These are phyloP conservation scores for Morella rubra DNA, from an alignment of 306 rosid genomes.

Conservation along the genomic window DNA sequence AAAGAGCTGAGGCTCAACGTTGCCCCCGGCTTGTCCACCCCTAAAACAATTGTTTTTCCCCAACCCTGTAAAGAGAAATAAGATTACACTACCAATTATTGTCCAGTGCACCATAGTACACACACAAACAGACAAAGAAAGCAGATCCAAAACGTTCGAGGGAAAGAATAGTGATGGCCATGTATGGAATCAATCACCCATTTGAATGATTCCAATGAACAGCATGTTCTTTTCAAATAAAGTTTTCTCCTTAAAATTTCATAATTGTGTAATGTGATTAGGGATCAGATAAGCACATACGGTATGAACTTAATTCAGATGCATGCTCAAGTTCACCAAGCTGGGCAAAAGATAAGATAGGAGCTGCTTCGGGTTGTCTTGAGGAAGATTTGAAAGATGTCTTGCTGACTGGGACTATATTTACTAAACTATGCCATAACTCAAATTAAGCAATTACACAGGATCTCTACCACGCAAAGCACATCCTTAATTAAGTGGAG, in stretches of 20 bases:
- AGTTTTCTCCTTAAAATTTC: not conserved
- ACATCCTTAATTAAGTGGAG: not conserved
- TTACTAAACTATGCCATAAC: not conserved
- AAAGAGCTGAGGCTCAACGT: conserved; percentile 34
- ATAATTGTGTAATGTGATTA: no score
- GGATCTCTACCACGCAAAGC: not conserved
- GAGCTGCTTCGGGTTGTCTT: not conserved
- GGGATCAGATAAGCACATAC: not conserved
- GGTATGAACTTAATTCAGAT: not conserved
- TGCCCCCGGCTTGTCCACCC: conserved; percentile 69
- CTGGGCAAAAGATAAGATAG: no score
- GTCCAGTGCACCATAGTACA: not conserved
- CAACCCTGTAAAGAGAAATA: conserved; percentile 57
- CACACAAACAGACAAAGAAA: not conserved
- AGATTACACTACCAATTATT: not conserved
- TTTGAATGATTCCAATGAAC: not conserved
- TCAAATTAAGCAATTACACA: not conserved
- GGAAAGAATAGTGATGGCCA: not conserved
- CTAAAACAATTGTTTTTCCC: conserved; percentile 83
- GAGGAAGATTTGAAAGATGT: not conserved
- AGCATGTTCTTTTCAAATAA: not conserved
- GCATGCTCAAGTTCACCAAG: not conserved
- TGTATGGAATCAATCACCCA: not conserved
- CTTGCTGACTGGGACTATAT: not conserved
- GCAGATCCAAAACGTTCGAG: not conserved